These are phyloP conservation scores for Penicillium paradoxum DNA, from an alignment of 495 filamentous ascomycete genomes.

Conservation along the genomic window DNA sequence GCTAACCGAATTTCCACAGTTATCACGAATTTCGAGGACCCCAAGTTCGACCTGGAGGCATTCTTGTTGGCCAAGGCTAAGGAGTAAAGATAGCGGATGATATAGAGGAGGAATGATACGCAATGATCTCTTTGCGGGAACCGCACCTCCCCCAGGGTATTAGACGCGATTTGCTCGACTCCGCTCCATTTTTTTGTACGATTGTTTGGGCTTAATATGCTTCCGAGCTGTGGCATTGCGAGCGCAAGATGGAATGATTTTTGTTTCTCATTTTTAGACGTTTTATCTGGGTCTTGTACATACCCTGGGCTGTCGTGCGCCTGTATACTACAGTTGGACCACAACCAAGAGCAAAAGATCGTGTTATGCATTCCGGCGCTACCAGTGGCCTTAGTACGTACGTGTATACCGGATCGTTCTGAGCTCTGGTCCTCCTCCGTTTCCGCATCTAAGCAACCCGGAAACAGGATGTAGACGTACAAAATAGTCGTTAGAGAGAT, in stretches of 20 bases:
- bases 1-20: constrained; percentile 47
- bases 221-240: constrained; percentile 44
- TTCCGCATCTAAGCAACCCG: neutral
- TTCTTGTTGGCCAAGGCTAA: constrained; percentile 64
- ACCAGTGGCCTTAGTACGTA: constrained; percentile 8
- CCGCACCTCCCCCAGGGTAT: constrained; percentile 39
- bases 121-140: constrained; percentile 31
- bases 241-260: constrained; percentile 44
- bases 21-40: constrained; percentile 75
- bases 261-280: constrained; percentile 41
- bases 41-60: constrained; percentile 86
- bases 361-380: constrained; percentile 36
- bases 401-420: constrained; percentile 1
- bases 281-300: constrained; percentile 47
- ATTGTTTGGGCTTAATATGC: constrained; percentile 46
- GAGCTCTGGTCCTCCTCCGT: constrained; percentile 1
- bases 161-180: constrained; percentile 34
- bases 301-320: constrained; percentile 45
- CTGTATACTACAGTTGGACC: constrained; percentile 45
- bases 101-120: constrained; percentile 33
- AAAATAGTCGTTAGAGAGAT: neutral
- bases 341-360: constrained; percentile 44
- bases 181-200: constrained; percentile 43
- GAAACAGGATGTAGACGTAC: constrained; percentile 2
- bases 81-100: constrained; percentile 37